Conservation (phyloP, 1,284 basidiomycete genomes). For the Irpex rosettiformis region DNA sequence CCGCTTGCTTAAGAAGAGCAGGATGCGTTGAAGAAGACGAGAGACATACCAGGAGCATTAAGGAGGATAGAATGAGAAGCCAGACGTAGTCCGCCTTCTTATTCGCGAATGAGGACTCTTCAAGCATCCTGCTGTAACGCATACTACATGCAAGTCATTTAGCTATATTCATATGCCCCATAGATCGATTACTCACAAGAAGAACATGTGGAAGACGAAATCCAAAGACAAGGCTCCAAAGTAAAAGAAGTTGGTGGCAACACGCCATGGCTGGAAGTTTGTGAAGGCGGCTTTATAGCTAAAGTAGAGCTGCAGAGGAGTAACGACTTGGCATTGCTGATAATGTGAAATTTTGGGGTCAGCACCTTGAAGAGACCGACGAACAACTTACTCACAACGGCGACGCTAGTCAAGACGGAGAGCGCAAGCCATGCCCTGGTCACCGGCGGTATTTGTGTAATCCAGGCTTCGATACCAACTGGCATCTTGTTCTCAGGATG, state of each 20-base stretch:
- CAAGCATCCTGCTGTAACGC: conserved; percentile 94
- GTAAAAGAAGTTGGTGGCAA: conserved; percentile 91
- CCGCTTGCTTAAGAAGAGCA: conserved; percentile 2
- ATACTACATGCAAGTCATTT: conserved; percentile 53
- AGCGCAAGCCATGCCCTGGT: conserved; percentile 81
- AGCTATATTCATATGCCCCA: too few relatives aligned
- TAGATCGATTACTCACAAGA: conserved; percentile 92
- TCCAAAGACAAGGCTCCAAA: conserved; percentile 94
- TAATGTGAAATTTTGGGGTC: conserved; percentile 1
- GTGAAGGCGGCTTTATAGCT: conserved; percentile 81
- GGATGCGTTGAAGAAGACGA: neutral
- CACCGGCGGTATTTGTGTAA: conserved; percentile 85
- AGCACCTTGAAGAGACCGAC: neutral
- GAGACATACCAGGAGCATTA: conserved; percentile 75
- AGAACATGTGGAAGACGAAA: conserved; percentile 96
- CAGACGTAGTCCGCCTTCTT: conserved; percentile 91
- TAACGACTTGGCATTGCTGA: conserved; percentile 90
- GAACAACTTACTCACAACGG: conserved; percentile 62
- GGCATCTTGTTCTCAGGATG: conserved; percentile 45
- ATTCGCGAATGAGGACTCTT: conserved; percentile 93
- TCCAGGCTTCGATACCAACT: conserved; percentile 79
- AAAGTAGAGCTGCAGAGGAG: conserved; percentile 89
- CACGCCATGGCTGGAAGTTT: conserved; percentile 87
- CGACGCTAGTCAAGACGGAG: conserved; percentile 75
- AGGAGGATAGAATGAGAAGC: conserved; percentile 78